Percentiles rank a stretch among this genome's conserved stretches.
Evolutionary conservation across 2,329 filamentous ascomycete genomes (phyloP).

Genomic region (Hawksworthiomyces lignivorus): DNA sequence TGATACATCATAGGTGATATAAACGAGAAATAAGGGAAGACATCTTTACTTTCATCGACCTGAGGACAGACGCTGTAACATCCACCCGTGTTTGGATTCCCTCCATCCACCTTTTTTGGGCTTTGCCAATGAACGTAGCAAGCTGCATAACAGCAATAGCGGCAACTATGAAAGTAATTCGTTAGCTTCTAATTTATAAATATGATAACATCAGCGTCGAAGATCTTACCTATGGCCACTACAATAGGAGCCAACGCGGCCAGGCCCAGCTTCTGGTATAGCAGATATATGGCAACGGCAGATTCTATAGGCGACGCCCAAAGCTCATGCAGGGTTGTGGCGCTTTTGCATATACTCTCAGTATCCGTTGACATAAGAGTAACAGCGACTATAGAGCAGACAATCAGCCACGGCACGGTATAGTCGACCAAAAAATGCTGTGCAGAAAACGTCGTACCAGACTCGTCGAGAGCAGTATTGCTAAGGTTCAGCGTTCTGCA

Average conservation of each 20-base stretch:
- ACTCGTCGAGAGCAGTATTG: constrained; percentile 15
- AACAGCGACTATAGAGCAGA: no score
- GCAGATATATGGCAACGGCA: constrained; percentile 11
- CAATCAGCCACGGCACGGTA: no score
- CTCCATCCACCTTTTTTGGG: constrained; percentile 32
- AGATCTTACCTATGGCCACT: no score
- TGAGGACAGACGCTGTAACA: constrained; percentile 37
- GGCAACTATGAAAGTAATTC: no score
- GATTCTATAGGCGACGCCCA: constrained; percentile 12
- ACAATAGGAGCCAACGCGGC: constrained; percentile 7
- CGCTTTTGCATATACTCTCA: constrained; percentile 17
- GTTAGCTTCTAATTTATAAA: no score
- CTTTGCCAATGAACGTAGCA: neutral
- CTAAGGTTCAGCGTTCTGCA: constrained; percentile 19
- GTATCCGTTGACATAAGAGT: no score
- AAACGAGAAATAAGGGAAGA: constrained; percentile 24
- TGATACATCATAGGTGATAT: constrained; percentile 39
- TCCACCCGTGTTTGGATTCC: constrained; percentile 41
- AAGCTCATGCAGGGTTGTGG: constrained; percentile 19
- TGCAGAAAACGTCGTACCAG: constrained; percentile 19
- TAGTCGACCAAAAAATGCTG: no score
- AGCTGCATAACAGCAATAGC: neutral
- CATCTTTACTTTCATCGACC: constrained; percentile 35
- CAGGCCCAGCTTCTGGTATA: constrained; percentile 11
- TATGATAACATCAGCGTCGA: no score